Evolutionary conservation across 495 filamentous ascomycete species (phyloP).

Genomic region (Antarctomyces pellizariae): DNA sequence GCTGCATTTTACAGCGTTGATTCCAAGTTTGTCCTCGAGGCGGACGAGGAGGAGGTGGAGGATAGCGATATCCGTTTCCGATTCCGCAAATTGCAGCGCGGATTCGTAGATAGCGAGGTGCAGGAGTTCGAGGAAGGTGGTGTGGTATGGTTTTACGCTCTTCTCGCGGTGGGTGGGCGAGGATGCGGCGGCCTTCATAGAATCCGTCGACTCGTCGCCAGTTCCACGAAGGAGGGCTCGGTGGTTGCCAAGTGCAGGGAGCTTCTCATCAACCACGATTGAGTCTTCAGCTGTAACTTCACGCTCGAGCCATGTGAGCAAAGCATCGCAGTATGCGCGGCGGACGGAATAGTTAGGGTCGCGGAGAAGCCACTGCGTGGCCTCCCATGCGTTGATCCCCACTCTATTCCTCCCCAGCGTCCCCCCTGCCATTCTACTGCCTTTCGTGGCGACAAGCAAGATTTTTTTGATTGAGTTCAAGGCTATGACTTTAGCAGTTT

Average conservation of each 20-base stretch:
- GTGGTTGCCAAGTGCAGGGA: constrained; percentile 11
- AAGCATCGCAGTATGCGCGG: constrained; percentile 59
- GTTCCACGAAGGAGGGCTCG: too few species aligned
- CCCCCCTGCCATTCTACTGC: constrained; percentile 30
- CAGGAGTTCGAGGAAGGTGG: constrained; percentile 58
- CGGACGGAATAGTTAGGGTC: constrained; percentile 55
- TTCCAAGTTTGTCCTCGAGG: constrained; percentile 53
- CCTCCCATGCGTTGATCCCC: constrained; percentile 65
- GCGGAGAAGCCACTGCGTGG: constrained; percentile 68
- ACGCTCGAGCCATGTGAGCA: constrained; percentile 56
- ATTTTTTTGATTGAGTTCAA: constrained; percentile 65
- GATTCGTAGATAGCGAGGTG: constrained; percentile 76
- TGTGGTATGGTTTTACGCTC: constrained; percentile 26
- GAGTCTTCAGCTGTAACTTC: constrained; percentile 53
- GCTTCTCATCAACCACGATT: constrained; percentile 29
- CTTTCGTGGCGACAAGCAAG: constrained; percentile 50
- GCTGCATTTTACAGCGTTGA: constrained; percentile 57
- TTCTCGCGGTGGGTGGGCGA: constrained; percentile 40
- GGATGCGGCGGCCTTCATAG: constrained; percentile 43
- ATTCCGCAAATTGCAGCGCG: constrained; percentile 43
- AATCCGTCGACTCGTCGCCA: constrained; percentile 12
- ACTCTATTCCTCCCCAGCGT: constrained; percentile 49
- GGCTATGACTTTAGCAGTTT: constrained; percentile 48
- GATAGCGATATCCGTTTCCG: constrained; percentile 46
- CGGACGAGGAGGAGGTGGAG: constrained; percentile 51